Evolutionary conservation across 768 basidiomycete species (phyloP).

Genomic region (Macrolepiota dolichaula): DNA sequence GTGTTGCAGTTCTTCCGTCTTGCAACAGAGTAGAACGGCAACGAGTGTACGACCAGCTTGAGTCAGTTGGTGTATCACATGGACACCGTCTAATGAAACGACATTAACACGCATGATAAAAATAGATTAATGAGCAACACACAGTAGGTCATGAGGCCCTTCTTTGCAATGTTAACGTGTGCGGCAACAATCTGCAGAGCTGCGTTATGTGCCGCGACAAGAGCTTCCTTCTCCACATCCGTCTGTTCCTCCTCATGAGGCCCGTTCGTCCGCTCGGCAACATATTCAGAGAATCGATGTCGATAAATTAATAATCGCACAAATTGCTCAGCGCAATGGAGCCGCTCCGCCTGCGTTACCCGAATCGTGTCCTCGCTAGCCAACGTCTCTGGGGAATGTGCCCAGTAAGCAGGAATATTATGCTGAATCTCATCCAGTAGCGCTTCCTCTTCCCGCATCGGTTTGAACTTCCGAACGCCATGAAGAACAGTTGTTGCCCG

Average conservation of each 20-base stretch:
- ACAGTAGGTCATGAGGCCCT: constrained; percentile 95
- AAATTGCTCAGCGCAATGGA: constrained; percentile 86
- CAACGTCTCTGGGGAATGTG: constrained; percentile 76
- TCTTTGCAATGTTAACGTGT: constrained; percentile 81
- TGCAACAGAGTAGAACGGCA: constrained; percentile 84
- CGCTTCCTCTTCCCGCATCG: constrained; percentile 75
- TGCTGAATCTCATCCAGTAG: constrained; percentile 77
- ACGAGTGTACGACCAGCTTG: constrained; percentile 91
- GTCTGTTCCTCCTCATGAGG: constrained; percentile 50
- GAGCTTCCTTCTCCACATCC: constrained; percentile 75
- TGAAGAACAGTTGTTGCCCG: constrained; percentile 69
- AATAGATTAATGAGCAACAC: constrained; percentile 30
- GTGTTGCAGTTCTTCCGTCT: constrained; percentile 70
- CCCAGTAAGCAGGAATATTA: constrained; percentile 74
- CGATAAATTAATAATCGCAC: constrained; percentile 86
- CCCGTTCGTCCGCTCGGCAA: constrained; percentile 64
- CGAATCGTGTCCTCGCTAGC: constrained; percentile 84
- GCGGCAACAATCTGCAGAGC: constrained; percentile 81
- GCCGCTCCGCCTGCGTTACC: constrained; percentile 81
- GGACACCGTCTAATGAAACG: constrained; percentile 71
- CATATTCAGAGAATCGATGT: constrained; percentile 76
- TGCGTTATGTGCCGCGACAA: constrained; percentile 70
- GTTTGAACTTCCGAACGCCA: constrained; percentile 56
- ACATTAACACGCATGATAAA: constrained; percentile 1
- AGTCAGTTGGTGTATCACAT: constrained; percentile 93